Conservation (phyloP, 2,329 filamentous ascomycete genomes). For the Aotearoamyces nothofagi region DNA sequence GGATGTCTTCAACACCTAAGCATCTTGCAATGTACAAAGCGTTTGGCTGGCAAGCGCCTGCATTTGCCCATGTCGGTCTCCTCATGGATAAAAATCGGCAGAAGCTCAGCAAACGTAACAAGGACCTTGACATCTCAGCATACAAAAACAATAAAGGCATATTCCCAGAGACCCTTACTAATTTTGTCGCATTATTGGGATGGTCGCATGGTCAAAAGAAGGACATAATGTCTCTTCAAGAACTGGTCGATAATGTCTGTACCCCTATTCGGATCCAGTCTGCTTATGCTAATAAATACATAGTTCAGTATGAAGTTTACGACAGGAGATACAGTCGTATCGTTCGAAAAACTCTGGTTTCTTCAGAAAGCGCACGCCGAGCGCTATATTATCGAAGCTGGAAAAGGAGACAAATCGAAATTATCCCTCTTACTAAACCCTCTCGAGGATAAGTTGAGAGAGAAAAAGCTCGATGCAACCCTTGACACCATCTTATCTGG, state of each 20-base stretch:
- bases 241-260: constrained; percentile 54
- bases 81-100: constrained; percentile 52
- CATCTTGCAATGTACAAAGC: constrained; percentile 61
- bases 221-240: constrained; percentile 57
- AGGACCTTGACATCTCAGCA: constrained; percentile 41
- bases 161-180: constrained; percentile 49
- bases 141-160: constrained; percentile 41
- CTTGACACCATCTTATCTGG: constrained; percentile 13
- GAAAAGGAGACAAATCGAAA: neutral
- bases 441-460: no score
- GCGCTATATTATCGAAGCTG: constrained; percentile 9
- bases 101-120: constrained; percentile 78
- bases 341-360: constrained; percentile 64
- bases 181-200: constrained; percentile 75
- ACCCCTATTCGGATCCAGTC: constrained; percentile 1
- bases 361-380: constrained; percentile 54
- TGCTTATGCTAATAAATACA: neutral
- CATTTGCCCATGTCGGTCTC: constrained; percentile 70
- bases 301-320: constrained; percentile 81
- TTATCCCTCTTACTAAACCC: neutral
- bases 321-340: constrained; percentile 74
- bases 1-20: constrained; percentile 86
- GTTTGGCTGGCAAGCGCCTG: constrained; percentile 57
- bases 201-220: constrained; percentile 57
- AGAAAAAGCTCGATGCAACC: constrained; percentile 14